Evolutionary conservation across 768 basidiomycete species (phyloP).

Genomic region (Leccinum arenicola): DNA sequence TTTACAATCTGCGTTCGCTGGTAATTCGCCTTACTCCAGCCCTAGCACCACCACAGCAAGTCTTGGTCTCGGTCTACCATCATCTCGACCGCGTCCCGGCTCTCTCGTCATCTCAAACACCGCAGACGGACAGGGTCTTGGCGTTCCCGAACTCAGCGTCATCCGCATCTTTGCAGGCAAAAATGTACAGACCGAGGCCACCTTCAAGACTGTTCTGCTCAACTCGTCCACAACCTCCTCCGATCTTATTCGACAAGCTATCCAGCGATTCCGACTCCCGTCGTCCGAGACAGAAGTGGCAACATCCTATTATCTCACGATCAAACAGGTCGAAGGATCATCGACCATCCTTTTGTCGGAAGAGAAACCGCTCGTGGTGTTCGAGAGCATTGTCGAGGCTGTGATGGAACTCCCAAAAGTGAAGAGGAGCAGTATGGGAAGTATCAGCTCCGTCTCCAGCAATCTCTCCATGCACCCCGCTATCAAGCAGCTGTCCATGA

Average conservation of each 20-base stretch:
- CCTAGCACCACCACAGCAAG: constrained; percentile 41
- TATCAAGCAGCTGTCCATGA: constrained; percentile 87
- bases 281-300: constrained; percentile 53
- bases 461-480: constrained; percentile 94
- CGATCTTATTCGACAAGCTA: constrained; percentile 88
- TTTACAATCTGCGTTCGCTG: constrained; percentile 66
- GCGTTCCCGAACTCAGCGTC: constrained; percentile 84
- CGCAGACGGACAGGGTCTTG: constrained; percentile 57
- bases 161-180: constrained; percentile 95
- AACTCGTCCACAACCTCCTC: constrained; percentile 80
- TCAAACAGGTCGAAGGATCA: constrained; percentile 90
- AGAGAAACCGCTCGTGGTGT: constrained; percentile 83
- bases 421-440: constrained; percentile 89
- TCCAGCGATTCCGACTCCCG: constrained; percentile 88
- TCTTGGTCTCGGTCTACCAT: constrained; percentile 46
- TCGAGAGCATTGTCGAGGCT: constrained; percentile 80
- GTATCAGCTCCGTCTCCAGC: constrained; percentile 90
- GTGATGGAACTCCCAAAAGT: constrained; percentile 83
- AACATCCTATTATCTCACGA: constrained; percentile 77
- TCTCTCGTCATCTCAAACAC: constrained; percentile 69
- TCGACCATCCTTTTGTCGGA: constrained; percentile 67
- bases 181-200: constrained; percentile 87
- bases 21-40: constrained; percentile 39
- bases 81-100: constrained; percentile 65
- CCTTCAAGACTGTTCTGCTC: constrained; percentile 96